Evolutionary conservation across 2,329 filamentous ascomycete genomes (phyloP).

Genomic region (Diaporthe batatas): DNA sequence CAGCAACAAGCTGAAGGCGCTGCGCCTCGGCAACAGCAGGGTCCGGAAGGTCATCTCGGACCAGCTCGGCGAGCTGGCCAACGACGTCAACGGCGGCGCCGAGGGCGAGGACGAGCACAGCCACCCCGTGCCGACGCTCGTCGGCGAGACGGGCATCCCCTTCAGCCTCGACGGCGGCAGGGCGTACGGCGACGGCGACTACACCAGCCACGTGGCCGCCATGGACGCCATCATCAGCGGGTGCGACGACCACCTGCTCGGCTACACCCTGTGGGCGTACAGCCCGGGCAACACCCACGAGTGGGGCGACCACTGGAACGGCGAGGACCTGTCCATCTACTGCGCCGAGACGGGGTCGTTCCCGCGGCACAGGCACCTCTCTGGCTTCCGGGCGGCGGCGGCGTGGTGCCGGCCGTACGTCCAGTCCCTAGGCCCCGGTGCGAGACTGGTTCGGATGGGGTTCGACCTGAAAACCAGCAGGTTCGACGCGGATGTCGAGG

Average conservation of each 20-base stretch:
- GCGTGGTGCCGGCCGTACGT: constrained; percentile 45
- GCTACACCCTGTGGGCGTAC: constrained; percentile 45
- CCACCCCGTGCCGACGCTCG: constrained; percentile 41
- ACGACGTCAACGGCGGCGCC: constrained; percentile 39
- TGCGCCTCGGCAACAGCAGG: constrained; percentile 43
- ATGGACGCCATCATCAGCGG: constrained; percentile 45
- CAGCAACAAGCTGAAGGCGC: constrained; percentile 43
- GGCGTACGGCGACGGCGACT: constrained; percentile 46
- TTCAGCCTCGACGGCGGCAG: constrained; percentile 45
- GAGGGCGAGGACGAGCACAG: not conserved
- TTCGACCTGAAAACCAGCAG: constrained; percentile 26
- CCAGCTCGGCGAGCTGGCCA: constrained; percentile 44
- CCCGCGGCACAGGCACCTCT: constrained; percentile 38
- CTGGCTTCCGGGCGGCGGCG: constrained; percentile 42
- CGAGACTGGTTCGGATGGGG: constrained; percentile 7
- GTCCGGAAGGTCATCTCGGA: constrained; percentile 44
- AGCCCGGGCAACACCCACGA: constrained; percentile 45
- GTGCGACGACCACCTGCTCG: constrained; percentile 45
- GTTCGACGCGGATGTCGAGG: constrained; percentile 6
- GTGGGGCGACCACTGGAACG: constrained; percentile 48
- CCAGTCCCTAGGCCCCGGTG: constrained; percentile 36
- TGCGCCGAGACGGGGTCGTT: constrained; percentile 46
- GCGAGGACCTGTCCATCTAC: constrained; percentile 47
- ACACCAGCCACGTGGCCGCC: constrained; percentile 45
- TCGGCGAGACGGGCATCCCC: constrained; percentile 47